Percentiles rank a stretch among this genome's conserved stretches.
Evolutionary conservation across 225 moss, liverwort and hornwort genomes (phyloP).

Genomic region (Sphagnum tenellum): DNA sequence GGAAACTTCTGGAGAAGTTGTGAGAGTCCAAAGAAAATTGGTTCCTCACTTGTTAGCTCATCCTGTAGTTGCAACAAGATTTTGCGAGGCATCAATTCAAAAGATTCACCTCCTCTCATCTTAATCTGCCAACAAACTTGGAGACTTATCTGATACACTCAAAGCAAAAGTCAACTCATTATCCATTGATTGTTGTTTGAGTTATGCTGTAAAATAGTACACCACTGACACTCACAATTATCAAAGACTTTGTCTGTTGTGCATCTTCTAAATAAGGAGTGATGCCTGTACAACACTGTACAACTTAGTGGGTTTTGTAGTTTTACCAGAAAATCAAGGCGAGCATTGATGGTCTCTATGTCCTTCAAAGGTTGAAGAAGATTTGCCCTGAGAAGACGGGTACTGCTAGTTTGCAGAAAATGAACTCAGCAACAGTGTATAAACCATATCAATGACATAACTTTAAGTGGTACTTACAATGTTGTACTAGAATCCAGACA

Average conservation of each 20-base stretch:
- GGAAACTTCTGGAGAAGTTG: slow-evolving; percentile 81
- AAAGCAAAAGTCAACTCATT: not conserved
- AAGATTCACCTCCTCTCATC: not conserved
- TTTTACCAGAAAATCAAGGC: slow-evolving; percentile 76
- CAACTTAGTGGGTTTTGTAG: slow-evolving; percentile 4
- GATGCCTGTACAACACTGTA: not conserved
- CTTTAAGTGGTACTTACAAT: not conserved
- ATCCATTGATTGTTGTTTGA: not conserved
- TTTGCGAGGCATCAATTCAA: not conserved
- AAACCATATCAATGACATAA: not conserved
- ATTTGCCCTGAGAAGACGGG: slow-evolving; percentile 78
- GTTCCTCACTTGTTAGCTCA: slow-evolving; percentile 74
- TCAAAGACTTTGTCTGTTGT: too few relatives aligned
- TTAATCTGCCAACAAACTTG: too few relatives aligned
- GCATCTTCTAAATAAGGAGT: too few relatives aligned
- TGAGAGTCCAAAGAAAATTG: slow-evolving; percentile 62
- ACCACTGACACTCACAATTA: too few relatives aligned
- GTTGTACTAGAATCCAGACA: not conserved
- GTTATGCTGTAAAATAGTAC: too few relatives aligned
- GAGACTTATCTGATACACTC: not conserved
- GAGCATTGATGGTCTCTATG: slow-evolving; percentile 71
- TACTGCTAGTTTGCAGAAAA: slow-evolving; percentile 22
- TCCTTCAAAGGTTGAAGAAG: slow-evolving; percentile 90
- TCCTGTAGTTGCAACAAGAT: slow-evolving; percentile 30
- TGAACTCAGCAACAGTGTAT: too few relatives aligned